Conservation (phyloP, 768 basidiomycete genomes). For the Chalciporus sphaerocephalus region DNA sequence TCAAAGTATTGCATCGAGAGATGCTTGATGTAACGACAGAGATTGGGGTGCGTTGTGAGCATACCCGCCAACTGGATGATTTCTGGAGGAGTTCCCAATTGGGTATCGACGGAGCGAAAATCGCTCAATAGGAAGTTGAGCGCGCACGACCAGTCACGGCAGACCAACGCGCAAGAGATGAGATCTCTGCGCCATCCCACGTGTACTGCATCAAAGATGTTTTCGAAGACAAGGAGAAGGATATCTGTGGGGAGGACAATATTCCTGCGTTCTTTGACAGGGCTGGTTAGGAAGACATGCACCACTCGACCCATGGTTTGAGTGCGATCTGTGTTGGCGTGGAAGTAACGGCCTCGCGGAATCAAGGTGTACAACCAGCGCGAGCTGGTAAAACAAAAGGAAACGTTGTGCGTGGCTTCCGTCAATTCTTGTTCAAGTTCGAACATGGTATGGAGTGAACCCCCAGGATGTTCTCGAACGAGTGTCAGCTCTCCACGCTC, state of each 20-base stretch:
- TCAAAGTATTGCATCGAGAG: slow-evolving; percentile 8
- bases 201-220: not conserved
- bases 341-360: not conserved
- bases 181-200: slow-evolving; percentile 5
- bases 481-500: slow-evolving; percentile 5
- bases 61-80: not conserved
- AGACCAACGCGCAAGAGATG: slow-evolving; percentile 7
- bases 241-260: slow-evolving; percentile 7
- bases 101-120: not conserved
- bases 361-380: slow-evolving; percentile 1
- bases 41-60: slow-evolving; percentile 1
- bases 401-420: slow-evolving; percentile 12
- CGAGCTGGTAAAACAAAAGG: slow-evolving; percentile 9
- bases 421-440: slow-evolving; percentile 6
- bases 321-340: not conserved
- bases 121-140: slow-evolving; percentile 8
- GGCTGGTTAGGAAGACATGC: not conserved
- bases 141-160: slow-evolving; percentile 10
- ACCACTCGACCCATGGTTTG: slow-evolving; percentile 3
- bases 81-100: slow-evolving; percentile 4
- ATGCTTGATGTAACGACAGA: slow-evolving; percentile 5
- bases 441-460: slow-evolving; percentile 1
- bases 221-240: slow-evolving; percentile 6
- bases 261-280: not conserved
- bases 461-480: not conserved